phyloP scores from a whole-genome alignment of 2,329 filamentous ascomycete genomes.

The Fusarium armeniacum region DNA sequence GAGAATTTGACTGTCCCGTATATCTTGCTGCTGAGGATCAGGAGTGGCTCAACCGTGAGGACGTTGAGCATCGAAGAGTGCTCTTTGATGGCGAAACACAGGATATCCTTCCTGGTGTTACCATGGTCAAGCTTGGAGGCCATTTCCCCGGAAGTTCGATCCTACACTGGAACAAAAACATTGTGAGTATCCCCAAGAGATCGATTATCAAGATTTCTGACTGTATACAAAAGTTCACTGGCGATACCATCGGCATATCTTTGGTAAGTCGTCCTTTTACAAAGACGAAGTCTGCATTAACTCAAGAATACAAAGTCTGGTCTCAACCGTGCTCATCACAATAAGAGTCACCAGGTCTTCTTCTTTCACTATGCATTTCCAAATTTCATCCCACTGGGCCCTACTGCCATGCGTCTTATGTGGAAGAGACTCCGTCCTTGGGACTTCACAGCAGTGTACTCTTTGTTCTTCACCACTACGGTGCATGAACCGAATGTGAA shows the following conservation, averaged over 20 bases:
- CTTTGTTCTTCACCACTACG: neutral
- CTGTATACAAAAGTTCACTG: neutral
- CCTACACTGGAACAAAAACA: neutral
- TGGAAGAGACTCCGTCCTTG: neutral
- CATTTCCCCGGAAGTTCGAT: neutral
- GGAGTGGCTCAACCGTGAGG: neutral
- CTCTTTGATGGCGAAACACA: neutral
- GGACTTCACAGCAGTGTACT: neutral
- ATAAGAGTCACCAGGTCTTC: neutral
- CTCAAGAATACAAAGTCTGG: neutral
- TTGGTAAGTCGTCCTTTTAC: neutral
- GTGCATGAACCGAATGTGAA: neutral
- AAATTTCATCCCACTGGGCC: neutral
- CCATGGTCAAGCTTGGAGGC: neutral
- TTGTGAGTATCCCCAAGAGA: neutral
- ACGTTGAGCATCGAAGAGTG: neutral
- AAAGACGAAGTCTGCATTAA: neutral
- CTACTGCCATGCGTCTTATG: neutral
- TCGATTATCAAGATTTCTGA: neutral
- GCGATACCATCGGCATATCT: neutral
- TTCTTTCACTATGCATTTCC: slow-evolving; percentile 1
- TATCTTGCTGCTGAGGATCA: neutral
- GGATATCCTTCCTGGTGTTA: neutral
- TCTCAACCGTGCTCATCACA: neutral
- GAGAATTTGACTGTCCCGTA: neutral